These are phyloP conservation scores for Clarireedia hainanense DNA, from an alignment of 2,329 filamentous ascomycete genomes.

Conservation along the genomic window DNA sequence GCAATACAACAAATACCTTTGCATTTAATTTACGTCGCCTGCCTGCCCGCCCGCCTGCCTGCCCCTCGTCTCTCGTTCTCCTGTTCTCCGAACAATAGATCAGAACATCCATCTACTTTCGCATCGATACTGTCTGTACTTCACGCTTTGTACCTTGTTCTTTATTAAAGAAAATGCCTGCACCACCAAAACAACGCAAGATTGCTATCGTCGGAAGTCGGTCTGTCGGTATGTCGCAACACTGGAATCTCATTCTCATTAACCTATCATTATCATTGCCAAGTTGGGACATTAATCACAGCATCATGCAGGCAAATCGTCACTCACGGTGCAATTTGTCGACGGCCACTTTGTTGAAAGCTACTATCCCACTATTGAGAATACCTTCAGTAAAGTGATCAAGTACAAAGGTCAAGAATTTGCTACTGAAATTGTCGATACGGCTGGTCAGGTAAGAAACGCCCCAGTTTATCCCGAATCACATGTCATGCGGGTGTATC, in stretches of 20 bases:
- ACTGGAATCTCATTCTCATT: neutral
- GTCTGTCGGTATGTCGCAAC: conserved; percentile 64
- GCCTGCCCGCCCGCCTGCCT: too few relatives aligned
- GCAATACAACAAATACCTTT: neutral
- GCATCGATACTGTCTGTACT: too few relatives aligned
- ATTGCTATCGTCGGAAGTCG: conserved; percentile 93
- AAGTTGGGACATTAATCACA: neutral
- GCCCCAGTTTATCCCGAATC: neutral
- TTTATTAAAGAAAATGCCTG: conserved; percentile 18
- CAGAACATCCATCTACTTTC: too few relatives aligned
- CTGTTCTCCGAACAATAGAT: neutral
- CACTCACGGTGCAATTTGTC: conserved; percentile 91
- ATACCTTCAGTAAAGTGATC: conserved; percentile 95
- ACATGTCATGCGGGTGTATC: conserved; percentile 4
- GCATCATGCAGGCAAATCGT: conserved; percentile 72
- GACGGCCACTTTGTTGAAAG: conserved; percentile 98
- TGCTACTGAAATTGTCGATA: conserved; percentile 95
- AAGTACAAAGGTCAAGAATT: conserved; percentile 89
- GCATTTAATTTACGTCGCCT: neutral
- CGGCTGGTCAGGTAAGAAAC: conserved; percentile 72
- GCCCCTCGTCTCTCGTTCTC: neutral
- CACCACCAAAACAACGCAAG: conserved; percentile 72
- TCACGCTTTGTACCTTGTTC: too few relatives aligned
- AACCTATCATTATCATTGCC: conserved; percentile 4
- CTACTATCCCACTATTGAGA: conserved; percentile 99